These are phyloP conservation scores for Liriodendron chinense DNA, from an alignment of 164 flowering plant genomes.

Conservation along the genomic window DNA sequence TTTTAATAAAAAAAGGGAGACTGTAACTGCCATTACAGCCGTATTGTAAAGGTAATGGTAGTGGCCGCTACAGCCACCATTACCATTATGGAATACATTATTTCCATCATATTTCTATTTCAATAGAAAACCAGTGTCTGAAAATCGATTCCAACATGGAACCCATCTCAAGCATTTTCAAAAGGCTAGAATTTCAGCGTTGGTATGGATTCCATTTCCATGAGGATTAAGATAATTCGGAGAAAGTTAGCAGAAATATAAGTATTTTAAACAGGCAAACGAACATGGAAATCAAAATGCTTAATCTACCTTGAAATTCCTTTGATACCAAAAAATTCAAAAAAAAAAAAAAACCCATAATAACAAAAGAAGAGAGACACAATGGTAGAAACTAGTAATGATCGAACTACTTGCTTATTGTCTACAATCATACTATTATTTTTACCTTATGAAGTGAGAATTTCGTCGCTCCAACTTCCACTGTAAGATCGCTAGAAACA, in stretches of 20 bases:
- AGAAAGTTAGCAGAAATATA: background rate
- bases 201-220: background rate
- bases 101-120: too few relatives aligned
- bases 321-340: background rate
- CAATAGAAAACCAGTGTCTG: background rate
- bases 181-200: background rate
- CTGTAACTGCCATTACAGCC: too few relatives aligned
- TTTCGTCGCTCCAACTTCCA: constrained; percentile 72
- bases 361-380: background rate
- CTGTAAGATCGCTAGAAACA: constrained; percentile 88
- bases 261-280: background rate
- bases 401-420: background rate
- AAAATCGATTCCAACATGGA: background rate
- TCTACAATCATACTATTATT: background rate
- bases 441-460: constrained; percentile 91
- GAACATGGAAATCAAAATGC: background rate
- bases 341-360: background rate
- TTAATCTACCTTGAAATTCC: background rate
- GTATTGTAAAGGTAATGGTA: too few relatives aligned
- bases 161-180: background rate
- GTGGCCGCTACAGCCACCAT: too few relatives aligned
- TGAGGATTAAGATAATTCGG: background rate
- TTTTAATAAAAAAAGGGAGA: too few relatives aligned
- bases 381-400: background rate
- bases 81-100: too few relatives aligned